phyloP scores from a whole-genome alignment of 257 asterid genomes.

The Fraxinus cuspidata region DNA sequence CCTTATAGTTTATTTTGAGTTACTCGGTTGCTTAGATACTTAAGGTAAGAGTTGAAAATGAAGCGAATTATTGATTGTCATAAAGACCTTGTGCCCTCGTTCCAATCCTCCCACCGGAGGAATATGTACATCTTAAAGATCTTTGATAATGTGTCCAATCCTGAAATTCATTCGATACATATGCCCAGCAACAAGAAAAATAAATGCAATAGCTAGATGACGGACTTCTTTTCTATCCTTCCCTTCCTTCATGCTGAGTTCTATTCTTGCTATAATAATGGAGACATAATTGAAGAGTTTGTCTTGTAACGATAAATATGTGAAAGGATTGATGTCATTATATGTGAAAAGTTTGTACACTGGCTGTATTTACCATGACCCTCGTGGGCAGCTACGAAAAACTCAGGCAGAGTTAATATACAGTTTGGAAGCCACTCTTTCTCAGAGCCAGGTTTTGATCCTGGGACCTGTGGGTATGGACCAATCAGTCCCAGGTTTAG shows the following conservation, averaged over 20 bases:
- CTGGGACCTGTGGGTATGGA: background rate
- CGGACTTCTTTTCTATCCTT: background rate
- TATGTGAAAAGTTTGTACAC: background rate
- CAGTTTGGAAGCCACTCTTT: background rate
- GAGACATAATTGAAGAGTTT: background rate
- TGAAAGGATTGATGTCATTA: background rate
- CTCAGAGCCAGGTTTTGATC: background rate
- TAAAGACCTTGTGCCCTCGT: too few relatives aligned
- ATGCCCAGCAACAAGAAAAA: too few relatives aligned
- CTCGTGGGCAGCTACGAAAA: background rate
- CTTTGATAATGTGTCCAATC: too few relatives aligned
- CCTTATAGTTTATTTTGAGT: background rate
- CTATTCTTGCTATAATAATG: background rate
- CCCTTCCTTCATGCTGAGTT: background rate
- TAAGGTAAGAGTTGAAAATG: background rate
- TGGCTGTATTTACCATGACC: background rate
- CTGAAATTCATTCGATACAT: too few relatives aligned
- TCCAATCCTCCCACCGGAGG: too few relatives aligned
- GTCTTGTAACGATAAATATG: background rate
- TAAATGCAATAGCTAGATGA: background rate
- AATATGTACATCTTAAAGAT: too few relatives aligned
- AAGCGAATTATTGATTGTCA: too few relatives aligned
- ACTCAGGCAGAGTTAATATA: background rate
- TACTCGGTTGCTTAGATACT: conserved; percentile 1
- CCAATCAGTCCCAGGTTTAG: background rate